Evolutionary conservation across 257 asterid species (phyloP).

Genomic region (Capsicum baccatum): DNA sequence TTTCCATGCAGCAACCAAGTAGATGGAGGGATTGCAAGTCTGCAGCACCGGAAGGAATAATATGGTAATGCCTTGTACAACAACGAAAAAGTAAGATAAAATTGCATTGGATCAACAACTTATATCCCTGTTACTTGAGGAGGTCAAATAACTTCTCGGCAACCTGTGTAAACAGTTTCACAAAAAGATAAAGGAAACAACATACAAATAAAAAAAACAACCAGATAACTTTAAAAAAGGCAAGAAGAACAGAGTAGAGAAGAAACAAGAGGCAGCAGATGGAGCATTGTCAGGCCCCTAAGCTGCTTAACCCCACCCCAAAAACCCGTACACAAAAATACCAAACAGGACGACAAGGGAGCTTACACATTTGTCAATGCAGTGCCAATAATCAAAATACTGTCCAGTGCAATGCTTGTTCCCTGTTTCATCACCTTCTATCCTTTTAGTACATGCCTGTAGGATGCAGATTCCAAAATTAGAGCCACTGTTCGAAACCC

Average conservation of each 20-base stretch:
- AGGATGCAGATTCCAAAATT: not conserved
- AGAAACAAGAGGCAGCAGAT: not conserved
- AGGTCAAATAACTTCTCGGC: constrained; percentile 26
- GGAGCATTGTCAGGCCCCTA: not conserved
- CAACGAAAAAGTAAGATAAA: not conserved
- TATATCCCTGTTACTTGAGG: constrained; percentile 30
- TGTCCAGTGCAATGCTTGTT: constrained; percentile 52
- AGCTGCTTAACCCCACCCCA: not conserved
- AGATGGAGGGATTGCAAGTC: constrained; percentile 12
- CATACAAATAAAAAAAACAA: not conserved
- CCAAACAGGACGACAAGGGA: not conserved
- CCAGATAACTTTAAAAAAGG: not conserved
- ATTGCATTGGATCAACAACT: not conserved
- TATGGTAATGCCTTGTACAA: constrained; percentile 23
- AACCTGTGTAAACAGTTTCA: constrained; percentile 21
- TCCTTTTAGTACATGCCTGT: constrained; percentile 69
- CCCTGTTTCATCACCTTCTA: constrained; percentile 46
- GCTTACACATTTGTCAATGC: constrained; percentile 46
- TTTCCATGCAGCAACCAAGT: constrained; percentile 22
- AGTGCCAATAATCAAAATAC: constrained; percentile 47
- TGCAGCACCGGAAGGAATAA: not conserved
- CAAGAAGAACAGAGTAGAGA: not conserved
- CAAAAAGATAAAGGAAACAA: not conserved
- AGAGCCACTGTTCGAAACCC: not conserved
- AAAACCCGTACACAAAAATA: not conserved